Conservation (phyloP, 2,329 filamentous ascomycete species). For the Verticillium isaacii region DNA sequence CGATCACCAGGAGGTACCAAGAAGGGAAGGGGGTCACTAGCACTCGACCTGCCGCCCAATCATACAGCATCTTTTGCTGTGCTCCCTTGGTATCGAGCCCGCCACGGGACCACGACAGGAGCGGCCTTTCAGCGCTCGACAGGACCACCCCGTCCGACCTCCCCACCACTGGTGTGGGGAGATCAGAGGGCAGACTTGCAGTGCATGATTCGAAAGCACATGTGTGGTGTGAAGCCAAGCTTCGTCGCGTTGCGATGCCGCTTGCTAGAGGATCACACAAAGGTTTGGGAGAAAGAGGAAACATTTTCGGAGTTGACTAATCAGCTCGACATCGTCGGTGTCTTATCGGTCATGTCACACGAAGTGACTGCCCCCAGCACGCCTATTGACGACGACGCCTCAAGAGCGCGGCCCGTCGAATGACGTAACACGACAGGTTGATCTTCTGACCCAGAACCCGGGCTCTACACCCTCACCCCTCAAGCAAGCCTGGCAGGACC, state of each 20-base stretch:
- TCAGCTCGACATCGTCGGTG: neutral
- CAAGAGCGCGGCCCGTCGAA: neutral
- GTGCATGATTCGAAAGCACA: neutral
- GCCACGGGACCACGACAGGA: neutral
- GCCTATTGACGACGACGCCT: neutral
- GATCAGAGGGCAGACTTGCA: neutral
- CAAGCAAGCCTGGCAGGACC: neutral
- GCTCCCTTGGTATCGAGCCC: too few relatives aligned
- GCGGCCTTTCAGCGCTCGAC: neutral
- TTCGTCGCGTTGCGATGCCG: neutral
- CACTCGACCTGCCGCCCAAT: too few relatives aligned
- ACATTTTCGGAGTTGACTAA: neutral
- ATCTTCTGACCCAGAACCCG: neutral
- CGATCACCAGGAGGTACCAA: neutral
- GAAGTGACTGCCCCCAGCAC: neutral
- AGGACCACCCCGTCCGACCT: neutral
- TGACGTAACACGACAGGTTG: neutral
- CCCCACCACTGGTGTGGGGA: neutral
- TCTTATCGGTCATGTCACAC: neutral
- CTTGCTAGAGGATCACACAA: too few relatives aligned
- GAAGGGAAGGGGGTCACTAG: too few relatives aligned
- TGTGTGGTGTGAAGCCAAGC: neutral
- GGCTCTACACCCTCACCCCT: neutral
- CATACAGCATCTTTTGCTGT: too few relatives aligned
- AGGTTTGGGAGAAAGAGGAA: too few relatives aligned